phyloP scores from a whole-genome alignment of 2,329 filamentous ascomycete species.

The Ceratocystis papillata region DNA sequence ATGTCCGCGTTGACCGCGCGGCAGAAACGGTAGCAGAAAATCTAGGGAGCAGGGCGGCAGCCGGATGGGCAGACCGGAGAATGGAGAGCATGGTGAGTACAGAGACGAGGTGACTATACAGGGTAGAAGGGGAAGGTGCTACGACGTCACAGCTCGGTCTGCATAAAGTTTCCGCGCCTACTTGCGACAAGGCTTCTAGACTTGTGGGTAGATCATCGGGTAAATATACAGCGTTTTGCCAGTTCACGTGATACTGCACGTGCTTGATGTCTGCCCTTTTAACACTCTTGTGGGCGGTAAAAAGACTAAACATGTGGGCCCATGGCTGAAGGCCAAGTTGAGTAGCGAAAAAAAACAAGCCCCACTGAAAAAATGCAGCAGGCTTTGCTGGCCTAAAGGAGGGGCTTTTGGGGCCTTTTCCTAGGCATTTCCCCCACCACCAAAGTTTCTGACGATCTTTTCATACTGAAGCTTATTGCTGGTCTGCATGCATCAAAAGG shows the following conservation, averaged over 20 bases:
- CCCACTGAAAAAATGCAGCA: conserved; percentile 9
- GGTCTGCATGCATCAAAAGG: conserved; percentile 1
- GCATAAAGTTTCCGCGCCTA: neutral
- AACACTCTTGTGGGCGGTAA: neutral
- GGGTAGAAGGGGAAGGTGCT: neutral
- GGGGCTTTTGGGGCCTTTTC: conserved; percentile 2
- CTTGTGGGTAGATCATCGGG: neutral
- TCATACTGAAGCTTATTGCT: neutral
- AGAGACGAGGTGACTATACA: neutral
- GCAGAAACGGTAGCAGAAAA: conserved; percentile 10
- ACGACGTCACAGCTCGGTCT: neutral
- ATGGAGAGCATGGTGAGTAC: conserved; percentile 4
- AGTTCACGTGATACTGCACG: neutral
- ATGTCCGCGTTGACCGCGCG: conserved; percentile 21
- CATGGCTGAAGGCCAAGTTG: neutral
- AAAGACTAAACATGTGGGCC: too few relatives aligned
- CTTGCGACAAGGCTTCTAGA: neutral
- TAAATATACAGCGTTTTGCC: neutral
- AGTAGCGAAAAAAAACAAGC: conserved; percentile 9
- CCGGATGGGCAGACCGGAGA: neutral
- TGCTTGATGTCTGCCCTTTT: neutral
- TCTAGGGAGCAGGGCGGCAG: conserved; percentile 15
- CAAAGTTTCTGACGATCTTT: conserved; percentile 9
- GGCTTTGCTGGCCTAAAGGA: conserved; percentile 3
- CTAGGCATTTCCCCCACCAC: neutral